Conservation (phyloP, 306 rosid species). For the Cicer chorassanicum region DNA sequence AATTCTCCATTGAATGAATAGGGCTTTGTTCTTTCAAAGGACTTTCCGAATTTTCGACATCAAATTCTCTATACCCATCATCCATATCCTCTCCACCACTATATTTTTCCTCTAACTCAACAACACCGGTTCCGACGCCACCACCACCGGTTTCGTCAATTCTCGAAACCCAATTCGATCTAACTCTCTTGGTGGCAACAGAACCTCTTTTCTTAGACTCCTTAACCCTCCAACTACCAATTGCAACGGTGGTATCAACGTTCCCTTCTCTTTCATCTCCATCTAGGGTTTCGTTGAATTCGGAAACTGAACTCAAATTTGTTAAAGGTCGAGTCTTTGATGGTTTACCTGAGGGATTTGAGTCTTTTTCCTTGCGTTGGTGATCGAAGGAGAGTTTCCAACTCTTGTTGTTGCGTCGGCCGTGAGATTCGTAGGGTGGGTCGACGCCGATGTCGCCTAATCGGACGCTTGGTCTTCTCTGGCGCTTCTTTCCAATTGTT, state of each 20-base stretch:
- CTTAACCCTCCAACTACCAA: slow-evolving; percentile 88
- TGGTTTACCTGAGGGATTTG: slow-evolving; percentile 60
- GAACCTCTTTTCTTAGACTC: slow-evolving; percentile 83
- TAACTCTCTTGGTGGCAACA: slow-evolving; percentile 64
- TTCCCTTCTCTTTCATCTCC: slow-evolving; percentile 60
- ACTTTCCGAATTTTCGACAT: slow-evolving; percentile 78
- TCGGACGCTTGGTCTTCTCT: slow-evolving; percentile 88
- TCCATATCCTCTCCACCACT: slow-evolving; percentile 76
- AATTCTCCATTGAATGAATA: slow-evolving; percentile 70
- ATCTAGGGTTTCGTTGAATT: slow-evolving; percentile 69
- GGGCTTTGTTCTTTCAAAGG: slow-evolving; percentile 82
- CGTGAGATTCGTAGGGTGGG: slow-evolving; percentile 75
- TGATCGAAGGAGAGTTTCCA: slow-evolving; percentile 68
- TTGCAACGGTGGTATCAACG: slow-evolving; percentile 63
- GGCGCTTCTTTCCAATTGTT: slow-evolving; percentile 78
- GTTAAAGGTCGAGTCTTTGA: slow-evolving; percentile 86
- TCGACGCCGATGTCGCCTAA: slow-evolving; percentile 98
- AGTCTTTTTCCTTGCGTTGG: slow-evolving; percentile 46
- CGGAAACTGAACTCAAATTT: slow-evolving; percentile 67
- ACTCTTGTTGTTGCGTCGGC: slow-evolving; percentile 66
- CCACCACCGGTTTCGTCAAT: slow-evolving; percentile 65
- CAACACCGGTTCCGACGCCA: slow-evolving; percentile 43
- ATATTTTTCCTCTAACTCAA: slow-evolving; percentile 68
- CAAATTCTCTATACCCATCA: slow-evolving; percentile 76
- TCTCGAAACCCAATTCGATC: slow-evolving; percentile 88